Percentiles rank a stretch among this genome's conserved stretches.
Conservation (phyloP, 805 yeast genomes). For the Metschnikowia baotianmanensis region DNA sequence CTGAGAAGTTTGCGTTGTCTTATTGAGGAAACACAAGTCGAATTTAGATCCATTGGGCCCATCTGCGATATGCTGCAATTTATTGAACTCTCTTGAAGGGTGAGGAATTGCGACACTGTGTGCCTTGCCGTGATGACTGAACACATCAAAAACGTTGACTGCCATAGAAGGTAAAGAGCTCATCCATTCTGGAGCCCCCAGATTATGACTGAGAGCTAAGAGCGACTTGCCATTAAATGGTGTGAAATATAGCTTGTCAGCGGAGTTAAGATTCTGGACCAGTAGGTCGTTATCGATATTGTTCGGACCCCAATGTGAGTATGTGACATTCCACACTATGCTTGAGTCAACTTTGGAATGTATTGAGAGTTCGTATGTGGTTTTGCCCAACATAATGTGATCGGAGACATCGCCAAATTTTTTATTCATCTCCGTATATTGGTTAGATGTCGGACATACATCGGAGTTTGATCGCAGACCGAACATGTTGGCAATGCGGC, state of each 20-base stretch:
- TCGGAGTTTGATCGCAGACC: slow-evolving; percentile 40
- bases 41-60: slow-evolving; percentile 18
- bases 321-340: slow-evolving; percentile 78
- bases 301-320: slow-evolving; percentile 90
- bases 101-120: slow-evolving; percentile 62
- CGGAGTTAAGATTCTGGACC: slow-evolving; percentile 48
- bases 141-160: slow-evolving; percentile 78
- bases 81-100: slow-evolving; percentile 50
- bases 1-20: slow-evolving; percentile 57
- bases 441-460: slow-evolving; percentile 35
- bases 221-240: slow-evolving; percentile 82
- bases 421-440: slow-evolving; percentile 13
- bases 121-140: slow-evolving; percentile 25
- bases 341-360: slow-evolving; percentile 62
- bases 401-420: slow-evolving; percentile 21
- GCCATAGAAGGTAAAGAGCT: slow-evolving; percentile 68
- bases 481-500: slow-evolving; percentile 66
- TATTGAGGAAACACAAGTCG: slow-evolving; percentile 60
- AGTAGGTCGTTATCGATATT: slow-evolving; percentile 64
- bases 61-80: slow-evolving; percentile 26
- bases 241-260: slow-evolving; percentile 74
- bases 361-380: slow-evolving; percentile 72
- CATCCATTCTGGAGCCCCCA: slow-evolving; percentile 80
- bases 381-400: slow-evolving; percentile 61
- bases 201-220: slow-evolving; percentile 66